phyloP scores from a whole-genome alignment of 305 asterid genomes.

The Plantago rigida region DNA sequence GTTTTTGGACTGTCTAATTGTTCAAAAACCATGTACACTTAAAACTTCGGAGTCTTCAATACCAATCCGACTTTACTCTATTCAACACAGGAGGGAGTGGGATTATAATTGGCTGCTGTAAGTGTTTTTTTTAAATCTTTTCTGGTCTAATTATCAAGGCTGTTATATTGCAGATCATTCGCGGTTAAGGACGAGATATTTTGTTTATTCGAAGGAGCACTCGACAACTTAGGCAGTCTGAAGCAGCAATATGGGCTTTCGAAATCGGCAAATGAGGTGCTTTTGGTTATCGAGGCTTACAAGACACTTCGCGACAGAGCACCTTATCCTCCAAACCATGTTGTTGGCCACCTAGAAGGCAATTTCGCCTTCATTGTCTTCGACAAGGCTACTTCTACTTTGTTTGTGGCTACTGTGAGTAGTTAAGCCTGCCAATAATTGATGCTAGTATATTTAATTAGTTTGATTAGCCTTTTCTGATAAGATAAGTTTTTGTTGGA shows the following conservation, averaged over 20 bases:
- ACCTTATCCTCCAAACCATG: slow-evolving; percentile 89
- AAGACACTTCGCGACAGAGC: slow-evolving; percentile 93
- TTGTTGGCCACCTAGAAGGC: slow-evolving; percentile 92
- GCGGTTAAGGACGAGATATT: slow-evolving; percentile 94
- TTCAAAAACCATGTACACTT: no score
- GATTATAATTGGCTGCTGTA: no score
- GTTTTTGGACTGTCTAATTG: no score
- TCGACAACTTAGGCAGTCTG: slow-evolving; percentile 82
- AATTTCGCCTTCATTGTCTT: slow-evolving; percentile 75
- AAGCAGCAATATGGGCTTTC: slow-evolving; percentile 85
- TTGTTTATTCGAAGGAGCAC: slow-evolving; percentile 89
- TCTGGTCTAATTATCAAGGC: slow-evolving; percentile 7
- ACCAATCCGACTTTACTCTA: no score
- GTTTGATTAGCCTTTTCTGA: slow-evolving; percentile 18
- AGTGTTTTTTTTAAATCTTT: not conserved
- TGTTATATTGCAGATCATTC: slow-evolving; percentile 51
- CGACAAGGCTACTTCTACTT: slow-evolving; percentile 78
- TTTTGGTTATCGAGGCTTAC: slow-evolving; percentile 87
- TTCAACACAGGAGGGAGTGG: no score
- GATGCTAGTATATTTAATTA: not conserved
- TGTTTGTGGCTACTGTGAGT: slow-evolving; percentile 92
- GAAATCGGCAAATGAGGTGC: slow-evolving; percentile 84
- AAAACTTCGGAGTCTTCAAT: no score
- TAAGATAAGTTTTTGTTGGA: slow-evolving; percentile 31
- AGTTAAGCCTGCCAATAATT: slow-evolving; percentile 9